These are phyloP conservation scores for Geotrichum citri-aurantii DNA, from an alignment of 1,139 yeast genomes.

Conservation along the genomic window DNA sequence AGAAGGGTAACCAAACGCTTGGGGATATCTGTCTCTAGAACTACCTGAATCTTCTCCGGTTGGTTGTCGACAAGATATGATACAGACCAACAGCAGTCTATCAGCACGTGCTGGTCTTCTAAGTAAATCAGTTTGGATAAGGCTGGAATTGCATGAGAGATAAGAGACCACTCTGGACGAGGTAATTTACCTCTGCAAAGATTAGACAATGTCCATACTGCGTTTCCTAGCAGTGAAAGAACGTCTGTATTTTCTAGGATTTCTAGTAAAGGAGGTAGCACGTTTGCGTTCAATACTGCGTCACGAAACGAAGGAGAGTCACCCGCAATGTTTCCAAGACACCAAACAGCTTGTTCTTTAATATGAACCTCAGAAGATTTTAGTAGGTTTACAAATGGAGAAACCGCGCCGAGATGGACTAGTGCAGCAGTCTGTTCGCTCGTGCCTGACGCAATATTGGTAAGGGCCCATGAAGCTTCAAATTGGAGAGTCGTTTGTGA, in stretches of 20 bases:
- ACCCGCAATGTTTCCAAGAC: constrained; percentile 97
- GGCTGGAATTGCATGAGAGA: constrained; percentile 83
- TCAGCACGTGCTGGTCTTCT: constrained; percentile 85
- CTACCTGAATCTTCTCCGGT: constrained; percentile 90
- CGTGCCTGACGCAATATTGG: constrained; percentile 93
- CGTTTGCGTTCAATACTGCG: constrained; percentile 74
- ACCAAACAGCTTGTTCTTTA: constrained; percentile 98
- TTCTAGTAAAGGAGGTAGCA: constrained; percentile 80
- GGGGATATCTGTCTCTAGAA: constrained; percentile 93
- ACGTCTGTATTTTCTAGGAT: constrained; percentile 77
- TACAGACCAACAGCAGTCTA: constrained; percentile 98
- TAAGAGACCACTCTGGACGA: constrained; percentile 89
- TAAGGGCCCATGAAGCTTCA: constrained; percentile 98
- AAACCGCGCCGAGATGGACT: constrained; percentile 93
- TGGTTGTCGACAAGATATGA: constrained; percentile 92
- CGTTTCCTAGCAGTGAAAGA: constrained; percentile 78
- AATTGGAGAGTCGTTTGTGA: constrained; percentile 82
- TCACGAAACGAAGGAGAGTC: constrained; percentile 89
- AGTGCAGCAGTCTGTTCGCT: constrained; percentile 86
- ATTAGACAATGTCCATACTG: constrained; percentile 96
- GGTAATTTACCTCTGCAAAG: constrained; percentile 95
- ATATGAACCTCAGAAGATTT: constrained; percentile 81
- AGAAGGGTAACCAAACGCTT: constrained; percentile 86
- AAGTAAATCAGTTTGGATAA: constrained; percentile 86
- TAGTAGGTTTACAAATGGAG: constrained; percentile 76